Percentiles rank a stretch among this genome's conserved stretches.
phyloP scores from a whole-genome alignment of 345 rosid species.

The Gossypium rotundifolium region DNA sequence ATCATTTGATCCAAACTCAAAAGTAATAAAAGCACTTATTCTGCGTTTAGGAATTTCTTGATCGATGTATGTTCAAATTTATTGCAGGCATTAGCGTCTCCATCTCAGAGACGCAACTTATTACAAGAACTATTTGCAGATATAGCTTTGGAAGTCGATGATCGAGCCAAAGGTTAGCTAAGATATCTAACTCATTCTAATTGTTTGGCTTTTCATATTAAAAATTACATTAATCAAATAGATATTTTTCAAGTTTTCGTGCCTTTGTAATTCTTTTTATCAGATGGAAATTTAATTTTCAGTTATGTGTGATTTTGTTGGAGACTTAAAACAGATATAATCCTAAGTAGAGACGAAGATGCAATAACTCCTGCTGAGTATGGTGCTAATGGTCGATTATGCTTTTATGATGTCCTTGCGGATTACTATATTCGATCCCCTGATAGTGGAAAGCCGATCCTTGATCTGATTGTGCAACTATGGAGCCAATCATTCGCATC shows the following conservation, averaged over 20 bases:
- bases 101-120: slow-evolving; percentile 77
- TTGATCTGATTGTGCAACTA: slow-evolving; percentile 83
- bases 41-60: background rate
- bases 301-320: slow-evolving; percentile 6
- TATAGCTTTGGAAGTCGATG: slow-evolving; percentile 87
- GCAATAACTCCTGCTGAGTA: slow-evolving; percentile 41
- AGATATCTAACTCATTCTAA: too few relatives aligned
- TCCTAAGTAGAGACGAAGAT: slow-evolving; percentile 64
- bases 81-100: slow-evolving; percentile 72
- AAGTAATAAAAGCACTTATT: background rate
- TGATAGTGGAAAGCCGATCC: slow-evolving; percentile 63
- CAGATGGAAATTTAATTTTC: too few relatives aligned
- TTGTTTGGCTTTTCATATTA: background rate
- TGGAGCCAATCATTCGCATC: slow-evolving; percentile 99
- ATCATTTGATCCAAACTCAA: background rate
- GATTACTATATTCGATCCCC: slow-evolving; percentile 69
- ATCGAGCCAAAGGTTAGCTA: slow-evolving; percentile 73
- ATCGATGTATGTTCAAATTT: slow-evolving; percentile 1
- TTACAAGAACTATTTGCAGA: slow-evolving; percentile 87
- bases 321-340: slow-evolving; percentile 63
- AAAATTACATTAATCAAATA: background rate
- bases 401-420: slow-evolving; percentile 87
- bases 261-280: background rate
- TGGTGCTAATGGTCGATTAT: slow-evolving; percentile 41
- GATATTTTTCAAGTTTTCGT: background rate